Percentiles rank a stretch among this genome's conserved stretches.
These are phyloP conservation scores for Collariella sp. DNA, from an alignment of 495 filamentous ascomycete species.

Conservation along the genomic window DNA sequence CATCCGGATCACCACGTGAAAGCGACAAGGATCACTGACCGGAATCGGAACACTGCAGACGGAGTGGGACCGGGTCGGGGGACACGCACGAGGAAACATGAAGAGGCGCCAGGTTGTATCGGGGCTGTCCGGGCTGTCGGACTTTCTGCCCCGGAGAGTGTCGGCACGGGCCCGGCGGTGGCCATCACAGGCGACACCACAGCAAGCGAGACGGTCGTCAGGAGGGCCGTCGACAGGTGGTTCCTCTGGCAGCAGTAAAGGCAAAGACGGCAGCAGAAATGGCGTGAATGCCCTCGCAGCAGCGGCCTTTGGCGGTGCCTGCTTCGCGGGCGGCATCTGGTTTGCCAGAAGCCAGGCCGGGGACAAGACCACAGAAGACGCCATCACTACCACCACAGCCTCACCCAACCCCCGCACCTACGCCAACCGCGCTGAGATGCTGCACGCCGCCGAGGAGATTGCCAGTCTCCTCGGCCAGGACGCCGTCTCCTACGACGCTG, in stretches of 20 bases:
- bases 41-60: neutral
- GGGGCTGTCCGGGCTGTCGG: neutral
- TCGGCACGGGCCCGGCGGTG: neutral
- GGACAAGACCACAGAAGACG: neutral
- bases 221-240: neutral
- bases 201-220: neutral
- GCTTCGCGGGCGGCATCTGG: neutral
- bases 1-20: too few relatives aligned
- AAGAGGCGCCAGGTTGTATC: neutral
- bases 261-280: neutral
- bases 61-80: neutral
- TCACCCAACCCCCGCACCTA: slow-evolving; percentile 4
- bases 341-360: neutral
- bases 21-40: too few relatives aligned
- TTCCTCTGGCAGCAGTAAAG: neutral
- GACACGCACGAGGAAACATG: neutral
- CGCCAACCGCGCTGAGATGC: slow-evolving; percentile 16
- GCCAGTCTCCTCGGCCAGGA: slow-evolving; percentile 48
- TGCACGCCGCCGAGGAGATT: slow-evolving; percentile 54
- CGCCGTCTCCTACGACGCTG: slow-evolving; percentile 65
- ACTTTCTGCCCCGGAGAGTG: neutral
- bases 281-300: neutral
- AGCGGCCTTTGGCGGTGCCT: neutral
- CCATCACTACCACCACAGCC: neutral
- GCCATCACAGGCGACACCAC: neutral